Base-by-base conservation (phyloP, 352 stramenopile species). In the Poterioochromonas sp. region DNA sequence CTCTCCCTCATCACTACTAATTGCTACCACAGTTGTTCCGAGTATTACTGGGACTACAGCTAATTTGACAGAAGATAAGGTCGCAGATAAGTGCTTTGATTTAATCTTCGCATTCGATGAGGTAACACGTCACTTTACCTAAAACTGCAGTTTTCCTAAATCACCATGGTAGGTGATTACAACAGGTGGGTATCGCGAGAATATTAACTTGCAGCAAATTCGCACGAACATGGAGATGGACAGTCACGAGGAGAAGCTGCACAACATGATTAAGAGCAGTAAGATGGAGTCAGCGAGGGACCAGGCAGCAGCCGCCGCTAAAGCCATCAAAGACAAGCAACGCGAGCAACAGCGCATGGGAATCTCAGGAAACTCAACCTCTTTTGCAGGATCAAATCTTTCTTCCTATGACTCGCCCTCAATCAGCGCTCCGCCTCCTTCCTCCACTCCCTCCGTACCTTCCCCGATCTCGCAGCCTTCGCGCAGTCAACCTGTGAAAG, bases 91-190 rank as follows among this genome's bases (percentile, higher is more conserved):
- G 84, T 91, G 95, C 64, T 99, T 99, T 83, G 95, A 99, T 83
- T 85, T 99, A 34, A 91, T 99, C 77, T 99, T 99, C 82, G 95
- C 94, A 39, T 98, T 99, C 84, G 96, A 99, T 84, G 96, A 99
- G 86, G 93, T n/a, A n/a, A n/a, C n/a, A n/a, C n/a, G n/a, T n/a
- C n/a, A 5, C 5, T 62, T 26, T 53, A 22, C 22, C 11, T 53
- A 11, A 22, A 20, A 20, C 44, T 20, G 11, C 44, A 53, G 11
- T 53, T 53, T 11, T 53, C 22, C 22, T 20, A 20, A 22, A 11
- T 20, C 11, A 22, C n/a, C n/a, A n/a, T n/a, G n/a, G n/a, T n/a
- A n/a, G n/a, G n/a, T 98, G 51, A 92, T 99, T 51, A 97, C 92
- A 44, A 90, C 92, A 8, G 96, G 96, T 39, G 95, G 95, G 26